Evolutionary conservation across 768 basidiomycete genomes (phyloP).

Genomic region (Collybia mongolica): DNA sequence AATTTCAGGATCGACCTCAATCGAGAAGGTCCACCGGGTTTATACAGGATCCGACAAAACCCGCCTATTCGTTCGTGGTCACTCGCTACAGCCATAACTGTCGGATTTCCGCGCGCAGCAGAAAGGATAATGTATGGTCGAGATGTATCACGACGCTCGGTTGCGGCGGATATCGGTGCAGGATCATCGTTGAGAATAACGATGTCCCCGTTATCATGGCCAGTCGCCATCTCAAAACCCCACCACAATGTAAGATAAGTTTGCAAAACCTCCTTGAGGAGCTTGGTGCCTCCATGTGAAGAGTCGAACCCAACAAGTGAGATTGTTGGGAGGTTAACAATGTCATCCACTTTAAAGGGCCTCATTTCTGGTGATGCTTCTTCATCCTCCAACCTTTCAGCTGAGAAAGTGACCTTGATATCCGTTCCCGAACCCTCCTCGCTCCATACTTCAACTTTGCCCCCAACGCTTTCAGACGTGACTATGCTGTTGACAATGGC

Average conservation of each 20-base stretch:
- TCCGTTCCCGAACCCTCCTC: slow-evolving; percentile 90
- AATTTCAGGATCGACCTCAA: slow-evolving; percentile 67
- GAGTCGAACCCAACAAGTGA: slow-evolving; percentile 73
- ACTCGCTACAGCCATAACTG: slow-evolving; percentile 57
- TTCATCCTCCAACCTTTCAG: slow-evolving; percentile 53
- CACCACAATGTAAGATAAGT: slow-evolving; percentile 77
- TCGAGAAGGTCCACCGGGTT: slow-evolving; percentile 83
- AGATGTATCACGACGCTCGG: slow-evolving; percentile 50
- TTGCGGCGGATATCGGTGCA: slow-evolving; percentile 52
- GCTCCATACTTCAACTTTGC: slow-evolving; percentile 93
- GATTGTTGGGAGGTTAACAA: slow-evolving; percentile 45
- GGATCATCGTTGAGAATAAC: slow-evolving; percentile 82
- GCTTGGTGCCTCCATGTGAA: slow-evolving; percentile 60
- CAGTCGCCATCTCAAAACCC: slow-evolving; percentile 55
- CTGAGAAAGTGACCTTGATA: slow-evolving; percentile 82
- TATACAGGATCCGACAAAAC: slow-evolving; percentile 86
- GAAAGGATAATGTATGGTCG: slow-evolving; percentile 79
- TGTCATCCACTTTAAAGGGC: slow-evolving; percentile 42
- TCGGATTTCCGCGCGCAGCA: slow-evolving; percentile 63
- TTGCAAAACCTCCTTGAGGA: slow-evolving; percentile 60
- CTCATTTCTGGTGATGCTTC: slow-evolving; percentile 38
- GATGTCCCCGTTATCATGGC: slow-evolving; percentile 59
- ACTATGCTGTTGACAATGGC: slow-evolving; percentile 95
- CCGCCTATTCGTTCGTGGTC: slow-evolving; percentile 82
- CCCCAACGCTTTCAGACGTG: slow-evolving; percentile 79